Base-by-base conservation (phyloP, 495 filamentous ascomycete species). In the Lindgomyces ingoldianus region DNA sequence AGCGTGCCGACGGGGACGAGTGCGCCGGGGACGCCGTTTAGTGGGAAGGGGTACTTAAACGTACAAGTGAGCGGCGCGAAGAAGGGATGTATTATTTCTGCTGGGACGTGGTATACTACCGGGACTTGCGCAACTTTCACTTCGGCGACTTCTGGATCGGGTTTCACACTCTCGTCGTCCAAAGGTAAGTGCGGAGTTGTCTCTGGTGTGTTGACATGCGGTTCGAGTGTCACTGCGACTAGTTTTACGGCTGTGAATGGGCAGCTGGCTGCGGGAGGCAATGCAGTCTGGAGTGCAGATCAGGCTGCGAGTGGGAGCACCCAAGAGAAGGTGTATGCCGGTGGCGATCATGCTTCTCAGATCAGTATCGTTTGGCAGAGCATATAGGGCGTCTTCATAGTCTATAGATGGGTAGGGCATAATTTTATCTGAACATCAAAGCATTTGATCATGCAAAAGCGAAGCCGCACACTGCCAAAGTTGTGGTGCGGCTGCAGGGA, bases 71-170 rank as follows among this genome's bases (percentile, higher is more conserved):
- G 71, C 21, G 82, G 82, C 19, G 76, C 77, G 22, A 72, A 76
- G 27, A 78, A 80, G n/a, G 88, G 89, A 33, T 91, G 88, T 65
- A 76, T 91, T 62, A 90, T 90, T 74, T 85, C 84, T 66, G 76
- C 73, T 9, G 89, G 89, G 11, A 83, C 80, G 2, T 91, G 89
- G 89, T 91, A 85, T 69, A 78, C 79, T 0, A 80, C 78, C 14
- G 88, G 89, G 0, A 88, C 87, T 1, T 90, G 88, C 70, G 89
- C 89, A 4, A 87, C 84, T 8, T 90, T 85, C 75, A 84, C 80
- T 3, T 80, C 83, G 19, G 44, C 68, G 25, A 26, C 49, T 2
- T 47, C 59, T 27, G 68, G 64, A 1, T 54, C 47, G 1, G 64
- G 68, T 11, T 75, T 75, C 59, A 73, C 72, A n/a, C 64, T 76